phyloP scores from a whole-genome alignment of 805 yeast genomes.

The Wickerhamomyces pijperi region DNA sequence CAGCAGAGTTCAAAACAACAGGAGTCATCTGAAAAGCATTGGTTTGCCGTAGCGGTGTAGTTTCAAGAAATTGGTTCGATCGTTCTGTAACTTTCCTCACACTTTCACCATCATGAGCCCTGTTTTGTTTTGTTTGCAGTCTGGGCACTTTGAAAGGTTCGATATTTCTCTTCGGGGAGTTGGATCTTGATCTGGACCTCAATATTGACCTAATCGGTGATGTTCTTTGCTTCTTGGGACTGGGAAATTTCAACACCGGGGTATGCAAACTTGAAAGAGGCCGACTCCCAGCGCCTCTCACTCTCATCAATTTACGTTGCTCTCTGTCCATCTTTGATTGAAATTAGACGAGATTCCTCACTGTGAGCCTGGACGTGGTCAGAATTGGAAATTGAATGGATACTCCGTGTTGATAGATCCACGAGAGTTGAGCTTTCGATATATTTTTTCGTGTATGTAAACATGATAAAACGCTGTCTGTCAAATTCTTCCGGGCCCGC shows the following conservation, averaged over 20 bases:
- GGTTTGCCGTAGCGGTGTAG: not conserved
- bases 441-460: too few relatives aligned
- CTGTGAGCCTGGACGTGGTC: too few relatives aligned
- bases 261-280: not conserved
- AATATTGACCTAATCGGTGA: not conserved
- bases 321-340: conserved; percentile 16
- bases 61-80: not conserved
- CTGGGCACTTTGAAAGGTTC: not conserved
- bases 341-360: too few relatives aligned
- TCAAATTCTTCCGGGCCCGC: too few relatives aligned
- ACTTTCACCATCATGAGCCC: too few relatives aligned
- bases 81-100: not conserved
- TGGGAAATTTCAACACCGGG: not conserved
- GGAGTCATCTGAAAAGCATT: not conserved
- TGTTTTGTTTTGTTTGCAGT: too few relatives aligned
- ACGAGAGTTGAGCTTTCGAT: too few relatives aligned
- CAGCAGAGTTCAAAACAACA: not conserved
- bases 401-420: too few relatives aligned
- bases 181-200: not conserved
- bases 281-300: conserved; percentile 10
- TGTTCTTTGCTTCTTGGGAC: not conserved
- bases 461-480: too few relatives aligned
- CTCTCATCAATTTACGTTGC: conserved; percentile 6
- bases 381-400: too few relatives aligned
- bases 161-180: not conserved